Conservation (phyloP, 495 filamentous ascomycete genomes). For the Clavariopsis aquatica region DNA sequence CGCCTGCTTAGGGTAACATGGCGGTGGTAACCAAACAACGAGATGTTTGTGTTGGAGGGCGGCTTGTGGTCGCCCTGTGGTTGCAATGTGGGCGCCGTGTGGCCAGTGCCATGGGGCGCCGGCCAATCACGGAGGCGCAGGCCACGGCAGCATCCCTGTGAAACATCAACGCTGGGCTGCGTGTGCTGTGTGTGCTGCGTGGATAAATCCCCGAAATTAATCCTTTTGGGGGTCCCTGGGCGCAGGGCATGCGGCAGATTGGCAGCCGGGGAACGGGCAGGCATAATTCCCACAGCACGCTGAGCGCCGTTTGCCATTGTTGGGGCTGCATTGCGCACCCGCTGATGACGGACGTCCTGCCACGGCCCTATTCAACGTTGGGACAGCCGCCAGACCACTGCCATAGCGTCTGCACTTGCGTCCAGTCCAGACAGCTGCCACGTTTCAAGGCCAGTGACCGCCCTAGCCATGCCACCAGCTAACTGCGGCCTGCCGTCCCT, state of each 20-base stretch:
- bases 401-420: background rate
- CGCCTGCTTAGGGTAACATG: background rate
- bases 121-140: background rate
- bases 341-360: background rate
- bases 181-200: background rate
- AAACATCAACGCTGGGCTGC: background rate
- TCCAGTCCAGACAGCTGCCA: slow-evolving; percentile 2
- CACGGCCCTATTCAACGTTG: background rate
- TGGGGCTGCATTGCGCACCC: background rate
- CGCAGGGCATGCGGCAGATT: background rate
- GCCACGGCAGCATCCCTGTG: background rate
- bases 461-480: slow-evolving; percentile 19
- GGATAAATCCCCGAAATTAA: slow-evolving; percentile 16
- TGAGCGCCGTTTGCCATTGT: too few relatives aligned
- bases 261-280: background rate
- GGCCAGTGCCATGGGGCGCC: too few relatives aligned
- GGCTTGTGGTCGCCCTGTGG: too few relatives aligned
- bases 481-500: background rate
- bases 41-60: background rate
- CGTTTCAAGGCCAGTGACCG: slow-evolving; percentile 5
- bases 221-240: background rate
- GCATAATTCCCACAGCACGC: too few relatives aligned
- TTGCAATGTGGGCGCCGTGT: background rate
- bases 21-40: background rate
- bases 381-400: slow-evolving; percentile 1